These are phyloP conservation scores for Pythium sukuiense DNA, from an alignment of 352 stramenopile species.

Conservation along the genomic window DNA sequence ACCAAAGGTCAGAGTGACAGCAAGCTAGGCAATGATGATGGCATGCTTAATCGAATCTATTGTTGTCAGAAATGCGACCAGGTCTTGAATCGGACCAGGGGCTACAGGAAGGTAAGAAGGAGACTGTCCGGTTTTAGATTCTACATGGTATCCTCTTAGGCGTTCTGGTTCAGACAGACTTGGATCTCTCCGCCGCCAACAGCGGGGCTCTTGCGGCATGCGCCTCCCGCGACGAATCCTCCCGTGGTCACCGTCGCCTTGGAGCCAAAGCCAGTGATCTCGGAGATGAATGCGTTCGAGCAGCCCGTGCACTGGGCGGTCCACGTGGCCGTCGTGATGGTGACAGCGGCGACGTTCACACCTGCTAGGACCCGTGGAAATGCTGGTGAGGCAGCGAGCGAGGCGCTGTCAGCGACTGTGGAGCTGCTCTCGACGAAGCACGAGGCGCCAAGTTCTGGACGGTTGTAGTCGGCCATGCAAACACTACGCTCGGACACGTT, in stretches of 20 bases:
- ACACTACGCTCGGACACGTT: slow-evolving; percentile 4
- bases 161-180: slow-evolving; percentile 6
- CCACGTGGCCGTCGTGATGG: slow-evolving; percentile 5
- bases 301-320: slow-evolving; percentile 13
- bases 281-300: slow-evolving; percentile 7
- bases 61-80: no score
- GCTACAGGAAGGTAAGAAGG: no score
- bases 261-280: slow-evolving; percentile 5
- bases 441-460: slow-evolving; percentile 10
- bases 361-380: not conserved
- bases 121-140: no score
- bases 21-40: no score
- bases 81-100: no score
- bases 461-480: slow-evolving; percentile 12
- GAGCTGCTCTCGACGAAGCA: not conserved
- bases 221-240: slow-evolving; percentile 4
- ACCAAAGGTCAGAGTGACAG: no score
- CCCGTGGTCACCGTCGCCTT: not conserved
- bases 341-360: not conserved
- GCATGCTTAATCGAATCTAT: no score
- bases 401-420: no score
- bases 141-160: not conserved
- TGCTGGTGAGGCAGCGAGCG: no score
- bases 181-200: slow-evolving; percentile 7
- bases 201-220: slow-evolving; percentile 2